Conservation (phyloP, 2,329 filamentous ascomycete genomes). For the Colletotrichum horii region DNA sequence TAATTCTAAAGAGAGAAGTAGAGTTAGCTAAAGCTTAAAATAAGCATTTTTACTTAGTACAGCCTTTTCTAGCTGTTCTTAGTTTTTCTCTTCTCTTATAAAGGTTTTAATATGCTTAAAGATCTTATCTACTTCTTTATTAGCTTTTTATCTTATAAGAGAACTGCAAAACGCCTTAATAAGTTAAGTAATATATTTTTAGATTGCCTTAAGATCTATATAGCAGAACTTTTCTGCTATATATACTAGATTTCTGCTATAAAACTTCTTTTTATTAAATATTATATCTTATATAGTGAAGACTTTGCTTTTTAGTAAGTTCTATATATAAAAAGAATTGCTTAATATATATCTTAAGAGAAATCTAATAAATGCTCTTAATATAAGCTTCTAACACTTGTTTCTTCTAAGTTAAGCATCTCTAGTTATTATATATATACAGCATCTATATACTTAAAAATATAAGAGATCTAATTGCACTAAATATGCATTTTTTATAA, state of each 20-base stretch:
- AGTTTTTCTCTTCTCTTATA: background rate
- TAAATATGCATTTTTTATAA: too few relatives aligned
- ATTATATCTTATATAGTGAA: background rate
- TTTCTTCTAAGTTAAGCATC: too few relatives aligned
- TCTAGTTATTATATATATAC: too few relatives aligned
- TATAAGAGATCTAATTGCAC: too few relatives aligned
- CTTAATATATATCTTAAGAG: background rate
- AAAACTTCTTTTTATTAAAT: background rate
- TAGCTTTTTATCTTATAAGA: background rate
- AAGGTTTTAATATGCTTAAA: background rate
- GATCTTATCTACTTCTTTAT: background rate
- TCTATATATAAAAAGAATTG: background rate
- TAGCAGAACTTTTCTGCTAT: background rate
- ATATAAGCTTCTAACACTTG: too few relatives aligned
- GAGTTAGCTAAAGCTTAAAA: fast-evolving
- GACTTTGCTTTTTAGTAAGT: background rate
- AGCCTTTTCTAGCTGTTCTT: background rate
- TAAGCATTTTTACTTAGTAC: background rate
- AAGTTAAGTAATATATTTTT: background rate
- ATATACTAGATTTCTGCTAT: background rate
- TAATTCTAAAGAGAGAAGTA: fast-evolving
- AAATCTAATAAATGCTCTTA: background rate
- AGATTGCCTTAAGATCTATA: background rate
- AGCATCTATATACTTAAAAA: too few relatives aligned
- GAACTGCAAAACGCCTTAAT: background rate